Conservation (phyloP, 2,329 filamentous ascomycete species). For the Geosmithia flava region DNA sequence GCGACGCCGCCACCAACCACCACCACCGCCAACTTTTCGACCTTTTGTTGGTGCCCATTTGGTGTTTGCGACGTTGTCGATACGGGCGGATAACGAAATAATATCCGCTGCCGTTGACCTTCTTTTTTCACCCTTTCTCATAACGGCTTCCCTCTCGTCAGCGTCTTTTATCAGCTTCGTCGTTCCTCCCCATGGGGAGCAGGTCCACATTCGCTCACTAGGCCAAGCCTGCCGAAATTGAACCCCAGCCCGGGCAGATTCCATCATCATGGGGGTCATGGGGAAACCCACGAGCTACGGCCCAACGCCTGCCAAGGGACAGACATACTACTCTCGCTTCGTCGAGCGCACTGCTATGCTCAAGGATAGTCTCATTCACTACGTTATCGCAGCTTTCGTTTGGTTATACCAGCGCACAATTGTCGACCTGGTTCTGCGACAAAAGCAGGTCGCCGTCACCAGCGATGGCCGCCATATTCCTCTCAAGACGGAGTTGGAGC, state of each 20-base stretch:
- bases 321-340: neutral
- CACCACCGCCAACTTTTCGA: neutral
- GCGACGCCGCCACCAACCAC: no score
- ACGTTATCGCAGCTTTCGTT: neutral
- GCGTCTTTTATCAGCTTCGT: neutral
- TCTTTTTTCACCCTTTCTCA: no score
- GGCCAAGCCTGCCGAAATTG: neutral
- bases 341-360: neutral
- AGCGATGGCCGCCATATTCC: slow-evolving; percentile 52
- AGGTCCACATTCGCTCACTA: neutral
- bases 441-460: slow-evolving; percentile 56
- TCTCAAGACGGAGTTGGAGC: slow-evolving; percentile 22
- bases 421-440: slow-evolving; percentile 41
- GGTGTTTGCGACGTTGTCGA: neutral
- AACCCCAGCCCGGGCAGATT: neutral
- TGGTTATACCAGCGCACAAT: slow-evolving; percentile 24
- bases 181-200: neutral
- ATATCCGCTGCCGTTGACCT: no score
- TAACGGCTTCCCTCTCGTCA: no score
- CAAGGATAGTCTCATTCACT: neutral
- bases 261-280: neutral
- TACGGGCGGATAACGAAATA: no score
- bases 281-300: neutral
- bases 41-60: neutral
- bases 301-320: neutral